phyloP scores from a whole-genome alignment of 768 basidiomycete genomes.

The Multifurca ochricompacta region DNA sequence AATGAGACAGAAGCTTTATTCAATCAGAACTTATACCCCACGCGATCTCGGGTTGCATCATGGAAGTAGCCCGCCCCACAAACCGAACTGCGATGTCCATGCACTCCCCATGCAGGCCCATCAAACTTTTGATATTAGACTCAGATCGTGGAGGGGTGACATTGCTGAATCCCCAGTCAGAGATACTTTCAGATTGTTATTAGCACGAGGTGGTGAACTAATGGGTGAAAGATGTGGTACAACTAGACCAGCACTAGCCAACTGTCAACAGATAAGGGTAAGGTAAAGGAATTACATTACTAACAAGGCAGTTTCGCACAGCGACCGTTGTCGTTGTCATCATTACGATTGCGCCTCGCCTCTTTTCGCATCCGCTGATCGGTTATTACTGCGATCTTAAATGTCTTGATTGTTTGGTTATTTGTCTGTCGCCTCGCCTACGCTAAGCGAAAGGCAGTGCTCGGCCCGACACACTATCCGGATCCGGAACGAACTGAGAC shows the following conservation, averaged over 20 bases:
- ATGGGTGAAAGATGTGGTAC: neutral
- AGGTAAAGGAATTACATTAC: no score
- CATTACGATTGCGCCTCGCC: neutral
- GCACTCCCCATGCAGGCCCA: neutral
- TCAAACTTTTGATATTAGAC: neutral
- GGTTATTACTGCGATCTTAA: no score
- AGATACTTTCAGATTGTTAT: neutral
- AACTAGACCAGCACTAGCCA: no score
- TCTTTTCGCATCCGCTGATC: slow-evolving; percentile 15
- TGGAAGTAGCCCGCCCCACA: neutral
- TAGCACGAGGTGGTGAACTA: neutral
- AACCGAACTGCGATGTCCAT: neutral
- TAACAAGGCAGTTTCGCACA: neutral
- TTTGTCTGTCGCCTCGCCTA: no score
- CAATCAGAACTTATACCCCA: slow-evolving; percentile 8
- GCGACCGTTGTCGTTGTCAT: neutral
- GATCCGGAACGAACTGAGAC: no score
- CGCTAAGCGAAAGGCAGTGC: no score
- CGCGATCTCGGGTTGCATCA: slow-evolving; percentile 1
- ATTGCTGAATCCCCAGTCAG: neutral
- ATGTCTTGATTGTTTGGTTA: no score
- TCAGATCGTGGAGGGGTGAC: neutral
- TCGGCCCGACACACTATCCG: no score
- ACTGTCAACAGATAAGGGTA: no score
- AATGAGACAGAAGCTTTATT: neutral